Base-by-base conservation (phyloP, 306 rosid species). In the Dalbergia oliveri region DNA sequence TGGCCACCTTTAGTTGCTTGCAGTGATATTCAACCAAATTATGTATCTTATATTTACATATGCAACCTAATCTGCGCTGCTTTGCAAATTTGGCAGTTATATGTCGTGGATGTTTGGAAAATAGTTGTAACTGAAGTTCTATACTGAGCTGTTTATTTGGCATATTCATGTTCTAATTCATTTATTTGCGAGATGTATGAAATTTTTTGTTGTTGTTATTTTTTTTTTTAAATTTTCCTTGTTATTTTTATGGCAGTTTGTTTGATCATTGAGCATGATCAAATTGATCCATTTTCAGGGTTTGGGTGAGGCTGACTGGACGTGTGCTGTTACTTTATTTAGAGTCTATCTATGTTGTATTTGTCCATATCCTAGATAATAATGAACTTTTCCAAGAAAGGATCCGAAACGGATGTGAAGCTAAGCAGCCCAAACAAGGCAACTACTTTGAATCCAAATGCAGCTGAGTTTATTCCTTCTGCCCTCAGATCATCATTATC, bases 371-470 rank as follows among this genome's bases (percentile, higher is more conserved):
- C 19, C 73, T 45, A 44, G 88, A 79, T 63, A 89, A 87, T 86
- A 81, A 92, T 92, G 97, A 90, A 78, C 88, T 83, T 90, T 71
- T 86, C 93, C 73, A 87, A 90, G 92, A 90, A 89, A 82, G 92
- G 76, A 73, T 65, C 78, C 84, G 85, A 79, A 35, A 69, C 73
- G 12, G 90, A 90, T 74, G 77, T 87, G 45, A 90, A 82, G 59
- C 82, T 83, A 67, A 76, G 82, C 83, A 72, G 72, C 45, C 74
- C 80, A 68, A 89, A 80, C 84, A 92, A 90, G 91, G 84, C 59
- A 45, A 86, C 89, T 26, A 18, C 83, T 54, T 77, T 92, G 86
- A 92, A 92, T 87, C 97, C 97, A 49, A 90, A 92, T 89, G 97
- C 97, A 1, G 97, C 95, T 14, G 97, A 89, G 69, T 92, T 92